Evolutionary conservation across 306 rosid species (phyloP).

Genomic region (Medicago lupulina): DNA sequence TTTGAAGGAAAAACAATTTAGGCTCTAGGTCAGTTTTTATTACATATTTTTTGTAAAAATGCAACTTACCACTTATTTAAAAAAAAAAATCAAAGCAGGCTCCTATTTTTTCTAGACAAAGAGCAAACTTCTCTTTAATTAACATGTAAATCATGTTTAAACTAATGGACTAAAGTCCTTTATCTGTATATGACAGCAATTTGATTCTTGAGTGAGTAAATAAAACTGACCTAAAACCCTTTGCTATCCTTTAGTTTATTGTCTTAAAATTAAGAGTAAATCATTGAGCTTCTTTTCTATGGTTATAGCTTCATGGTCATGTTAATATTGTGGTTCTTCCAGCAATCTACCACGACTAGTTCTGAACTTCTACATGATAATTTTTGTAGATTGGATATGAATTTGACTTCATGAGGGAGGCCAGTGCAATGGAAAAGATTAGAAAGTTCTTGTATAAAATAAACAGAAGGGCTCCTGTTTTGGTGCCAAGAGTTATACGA

Average conservation of each 20-base stretch:
- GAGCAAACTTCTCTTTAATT: neutral
- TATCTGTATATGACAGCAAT: conserved; percentile 5
- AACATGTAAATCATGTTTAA: conserved; percentile 1
- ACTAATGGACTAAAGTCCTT: neutral
- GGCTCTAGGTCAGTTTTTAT: conserved; percentile 29
- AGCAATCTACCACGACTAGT: conserved; percentile 32
- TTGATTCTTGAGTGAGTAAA: conserved; percentile 34
- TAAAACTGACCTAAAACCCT: conserved; percentile 5
- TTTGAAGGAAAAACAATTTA: conserved; percentile 17
- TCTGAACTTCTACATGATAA: conserved; percentile 46
- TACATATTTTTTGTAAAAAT: conserved; percentile 14
- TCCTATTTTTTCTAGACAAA: too few species aligned
- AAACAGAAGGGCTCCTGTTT: conserved; percentile 77
- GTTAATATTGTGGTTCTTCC: conserved; percentile 37
- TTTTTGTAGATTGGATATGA: conserved; percentile 87
- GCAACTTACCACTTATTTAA: neutral
- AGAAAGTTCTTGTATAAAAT: conserved; percentile 66
- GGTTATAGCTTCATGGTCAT: conserved; percentile 25
- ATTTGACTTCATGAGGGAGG: conserved; percentile 94
- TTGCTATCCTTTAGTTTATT: conserved; percentile 9
- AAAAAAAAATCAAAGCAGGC: conserved; percentile 8
- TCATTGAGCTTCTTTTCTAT: conserved; percentile 33
- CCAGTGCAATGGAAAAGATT: conserved; percentile 78
- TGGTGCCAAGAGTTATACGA: conserved; percentile 76
- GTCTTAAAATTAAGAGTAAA: neutral